phyloP scores from a whole-genome alignment of 106 monocot species.

The Dendrobium officinale region DNA sequence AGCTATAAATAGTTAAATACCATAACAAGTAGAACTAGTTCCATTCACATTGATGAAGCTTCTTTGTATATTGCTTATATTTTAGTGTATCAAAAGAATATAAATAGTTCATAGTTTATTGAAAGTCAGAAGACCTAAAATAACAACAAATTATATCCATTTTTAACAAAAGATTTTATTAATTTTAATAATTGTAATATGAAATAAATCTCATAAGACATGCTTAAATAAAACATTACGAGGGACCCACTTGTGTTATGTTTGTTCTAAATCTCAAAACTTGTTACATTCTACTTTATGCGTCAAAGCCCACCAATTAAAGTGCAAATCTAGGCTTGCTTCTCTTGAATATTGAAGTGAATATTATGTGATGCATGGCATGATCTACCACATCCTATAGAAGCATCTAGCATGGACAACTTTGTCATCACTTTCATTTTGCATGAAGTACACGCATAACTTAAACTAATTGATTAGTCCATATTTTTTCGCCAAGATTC shows the following conservation, averaged over 20 bases:
- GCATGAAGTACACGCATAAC: no score
- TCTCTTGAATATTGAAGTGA: no score
- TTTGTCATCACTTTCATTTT: no score
- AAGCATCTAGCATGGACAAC: no score
- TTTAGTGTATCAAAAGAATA: neutral
- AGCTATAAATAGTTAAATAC: neutral
- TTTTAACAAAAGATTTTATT: neutral
- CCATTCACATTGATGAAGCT: neutral
- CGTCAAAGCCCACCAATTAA: no score
- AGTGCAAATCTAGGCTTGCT: no score
- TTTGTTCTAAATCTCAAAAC: no score
- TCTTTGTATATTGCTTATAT: neutral
- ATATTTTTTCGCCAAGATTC: no score
- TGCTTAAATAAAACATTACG: neutral
- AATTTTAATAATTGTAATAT: neutral
- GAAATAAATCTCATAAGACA: neutral
- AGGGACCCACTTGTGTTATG: neutral
- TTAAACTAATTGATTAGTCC: no score
- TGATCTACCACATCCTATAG: no score
- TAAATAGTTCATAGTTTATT: neutral
- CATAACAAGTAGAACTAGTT: neutral
- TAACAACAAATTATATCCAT: neutral
- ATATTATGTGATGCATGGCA: no score
- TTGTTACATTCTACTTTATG: no score
- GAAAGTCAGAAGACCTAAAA: neutral